Percentiles rank a stretch among this genome's conserved stretches.
Conservation (phyloP, 345 rosid genomes). For the Brassica carinata region DNA sequence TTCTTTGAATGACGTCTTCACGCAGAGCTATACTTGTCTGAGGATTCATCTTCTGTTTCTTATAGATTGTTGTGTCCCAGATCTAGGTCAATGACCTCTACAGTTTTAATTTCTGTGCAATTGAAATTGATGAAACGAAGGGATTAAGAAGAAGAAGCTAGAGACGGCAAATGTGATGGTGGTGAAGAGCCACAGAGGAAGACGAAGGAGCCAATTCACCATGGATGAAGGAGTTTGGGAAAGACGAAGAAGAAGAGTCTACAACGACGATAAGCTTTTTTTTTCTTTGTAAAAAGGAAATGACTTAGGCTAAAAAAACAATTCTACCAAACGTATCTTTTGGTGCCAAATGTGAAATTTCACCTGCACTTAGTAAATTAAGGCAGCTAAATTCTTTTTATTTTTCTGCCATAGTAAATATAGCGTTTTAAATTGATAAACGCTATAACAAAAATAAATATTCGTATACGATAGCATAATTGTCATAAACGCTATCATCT, state of each 20-base stretch:
- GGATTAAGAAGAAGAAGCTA: neutral
- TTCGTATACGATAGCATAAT: too few species aligned
- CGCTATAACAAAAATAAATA: too few species aligned
- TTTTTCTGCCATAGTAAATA: too few species aligned
- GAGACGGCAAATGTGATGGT: neutral
- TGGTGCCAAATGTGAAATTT: too few species aligned
- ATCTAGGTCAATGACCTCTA: neutral
- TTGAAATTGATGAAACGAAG: neutral
- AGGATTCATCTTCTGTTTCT: conserved; percentile 59
- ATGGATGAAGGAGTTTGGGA: too few species aligned
- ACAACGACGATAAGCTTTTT: neutral
- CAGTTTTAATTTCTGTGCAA: too few species aligned
- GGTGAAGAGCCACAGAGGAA: neutral
- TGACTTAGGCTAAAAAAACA: neutral
- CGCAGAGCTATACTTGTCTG: conserved; percentile 81
- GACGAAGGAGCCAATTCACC: neutral
- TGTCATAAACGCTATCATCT: too few species aligned
- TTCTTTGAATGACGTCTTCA: conserved; percentile 43
- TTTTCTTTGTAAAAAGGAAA: neutral
- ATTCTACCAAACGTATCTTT: too few species aligned
- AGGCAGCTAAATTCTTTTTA: too few species aligned
- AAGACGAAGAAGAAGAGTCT: neutral
- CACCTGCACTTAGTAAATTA: too few species aligned
- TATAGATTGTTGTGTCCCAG: neutral
- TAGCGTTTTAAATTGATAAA: too few species aligned